phyloP scores from a whole-genome alignment of 331 rosid species.

The Malus hybrid region DNA sequence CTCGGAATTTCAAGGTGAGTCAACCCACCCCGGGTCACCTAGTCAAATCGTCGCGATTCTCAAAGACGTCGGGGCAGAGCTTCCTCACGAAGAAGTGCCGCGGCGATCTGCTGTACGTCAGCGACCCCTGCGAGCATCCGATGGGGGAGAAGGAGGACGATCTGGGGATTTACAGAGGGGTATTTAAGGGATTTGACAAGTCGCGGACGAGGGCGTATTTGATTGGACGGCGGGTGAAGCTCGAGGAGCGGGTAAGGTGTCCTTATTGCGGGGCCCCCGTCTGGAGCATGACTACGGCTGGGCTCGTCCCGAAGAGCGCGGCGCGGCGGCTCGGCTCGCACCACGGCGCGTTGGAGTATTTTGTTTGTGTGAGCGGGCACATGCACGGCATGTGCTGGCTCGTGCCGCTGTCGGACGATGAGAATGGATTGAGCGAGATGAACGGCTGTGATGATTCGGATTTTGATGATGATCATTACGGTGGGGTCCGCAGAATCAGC shows the following conservation, averaged over 20 bases:
- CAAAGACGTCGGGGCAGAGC: conserved; percentile 62
- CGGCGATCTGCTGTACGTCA: conserved; percentile 44
- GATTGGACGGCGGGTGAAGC: conserved; percentile 31
- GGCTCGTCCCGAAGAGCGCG: conserved; percentile 51
- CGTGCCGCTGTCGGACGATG: conserved; percentile 45
- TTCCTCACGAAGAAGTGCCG: conserved; percentile 35
- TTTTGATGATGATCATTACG: not conserved
- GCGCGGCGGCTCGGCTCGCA: conserved; percentile 59
- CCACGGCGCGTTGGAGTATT: conserved; percentile 46
- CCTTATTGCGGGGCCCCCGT: conserved; percentile 53
- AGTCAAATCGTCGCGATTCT: conserved; percentile 38
- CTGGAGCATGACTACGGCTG: conserved; percentile 61
- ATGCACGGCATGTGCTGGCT: conserved; percentile 55
- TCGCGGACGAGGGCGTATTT: conserved; percentile 43
- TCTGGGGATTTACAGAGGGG: conserved; percentile 53
- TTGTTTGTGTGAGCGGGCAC: conserved; percentile 62
- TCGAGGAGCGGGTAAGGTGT: conserved; percentile 38
- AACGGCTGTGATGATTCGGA: not conserved
- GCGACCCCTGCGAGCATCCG: conserved; percentile 66
- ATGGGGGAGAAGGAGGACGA: conserved; percentile 36
- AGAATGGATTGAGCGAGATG: conserved; percentile 3
- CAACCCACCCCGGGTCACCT: conserved; percentile 37
- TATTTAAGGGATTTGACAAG: conserved; percentile 40
- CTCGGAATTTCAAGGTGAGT: conserved; percentile 32
- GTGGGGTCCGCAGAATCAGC: conserved; percentile 6